Evolutionary conservation across 352 stramenopile species (phyloP).

Genomic region (Blastocystis sp.): DNA sequence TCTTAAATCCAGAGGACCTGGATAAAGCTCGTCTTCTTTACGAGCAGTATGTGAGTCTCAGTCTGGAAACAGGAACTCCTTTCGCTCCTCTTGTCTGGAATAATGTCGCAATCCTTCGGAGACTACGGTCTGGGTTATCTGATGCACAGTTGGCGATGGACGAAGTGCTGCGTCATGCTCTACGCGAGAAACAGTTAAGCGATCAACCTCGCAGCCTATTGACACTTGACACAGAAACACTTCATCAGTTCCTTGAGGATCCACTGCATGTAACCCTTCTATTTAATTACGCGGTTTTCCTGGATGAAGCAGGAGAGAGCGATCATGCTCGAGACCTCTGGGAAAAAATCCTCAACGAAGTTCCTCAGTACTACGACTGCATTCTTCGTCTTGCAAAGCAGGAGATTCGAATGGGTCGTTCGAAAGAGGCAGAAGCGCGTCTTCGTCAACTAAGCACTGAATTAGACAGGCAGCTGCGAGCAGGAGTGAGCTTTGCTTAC

Average conservation of each 20-base stretch:
- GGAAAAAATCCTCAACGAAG: background rate
- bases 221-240: background rate
- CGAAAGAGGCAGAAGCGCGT: background rate
- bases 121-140: background rate
- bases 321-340: background rate
- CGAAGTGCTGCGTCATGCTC: background rate
- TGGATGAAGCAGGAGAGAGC: background rate
- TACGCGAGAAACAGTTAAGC: background rate
- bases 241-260: background rate
- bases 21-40: conserved; percentile 30
- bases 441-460: background rate
- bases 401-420: background rate
- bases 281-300: conserved; percentile 35
- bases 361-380: conserved; percentile 51
- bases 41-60: conserved; percentile 24
- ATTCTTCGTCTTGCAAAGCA: conserved; percentile 5
- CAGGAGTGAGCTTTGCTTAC: background rate
- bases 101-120: conserved; percentile 24
- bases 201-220: background rate
- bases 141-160: background rate
- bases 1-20: background rate
- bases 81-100: conserved; percentile 44
- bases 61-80: background rate
- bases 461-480: background rate
- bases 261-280: conserved; percentile 9